These are phyloP conservation scores for Xerocomellus chrysenteron DNA, from an alignment of 768 basidiomycete species.

Conservation along the genomic window DNA sequence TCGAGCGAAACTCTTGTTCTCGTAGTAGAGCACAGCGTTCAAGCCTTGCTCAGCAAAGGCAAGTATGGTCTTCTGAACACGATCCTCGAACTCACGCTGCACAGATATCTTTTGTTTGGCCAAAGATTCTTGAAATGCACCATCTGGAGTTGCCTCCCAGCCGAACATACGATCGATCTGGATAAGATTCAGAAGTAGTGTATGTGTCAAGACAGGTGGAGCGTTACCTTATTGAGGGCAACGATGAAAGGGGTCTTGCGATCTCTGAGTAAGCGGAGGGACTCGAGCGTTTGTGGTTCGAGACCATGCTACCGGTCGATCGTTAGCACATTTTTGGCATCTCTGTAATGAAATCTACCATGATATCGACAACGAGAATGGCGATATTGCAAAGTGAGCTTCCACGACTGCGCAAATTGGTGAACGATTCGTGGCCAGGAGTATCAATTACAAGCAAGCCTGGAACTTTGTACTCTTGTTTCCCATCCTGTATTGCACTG, in stretches of 20 bases:
- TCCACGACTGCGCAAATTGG: slow-evolving; percentile 92
- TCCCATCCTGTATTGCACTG: slow-evolving; percentile 53
- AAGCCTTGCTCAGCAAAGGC: slow-evolving; percentile 98
- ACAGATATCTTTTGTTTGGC: slow-evolving; percentile 76
- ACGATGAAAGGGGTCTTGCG: slow-evolving; percentile 98
- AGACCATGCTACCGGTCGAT: slow-evolving; percentile 75
- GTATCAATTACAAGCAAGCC: slow-evolving; percentile 97
- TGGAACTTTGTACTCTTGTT: slow-evolving; percentile 93
- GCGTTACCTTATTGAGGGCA: slow-evolving; percentile 85
- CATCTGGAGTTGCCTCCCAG: slow-evolving; percentile 90
- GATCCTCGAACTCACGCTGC: slow-evolving; percentile 90
- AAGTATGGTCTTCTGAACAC: slow-evolving; percentile 77
- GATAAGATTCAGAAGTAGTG: slow-evolving; percentile 5
- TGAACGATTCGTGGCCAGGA: slow-evolving; percentile 99
- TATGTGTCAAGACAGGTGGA: slow-evolving; percentile 1
- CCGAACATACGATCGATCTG: slow-evolving; percentile 98
- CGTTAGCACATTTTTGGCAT: slow-evolving; percentile 1
- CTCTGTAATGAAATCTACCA: slow-evolving; percentile 48
- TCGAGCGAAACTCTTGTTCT: slow-evolving; percentile 92
- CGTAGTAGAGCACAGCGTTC: slow-evolving; percentile 94
- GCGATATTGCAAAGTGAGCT: slow-evolving; percentile 98
- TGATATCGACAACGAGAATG: slow-evolving; percentile 98
- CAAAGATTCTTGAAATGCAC: slow-evolving; percentile 88
- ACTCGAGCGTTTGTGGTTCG: slow-evolving; percentile 97
- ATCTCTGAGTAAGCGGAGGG: slow-evolving; percentile 85